Evolutionary conservation across 2,329 filamentous ascomycete species (phyloP), one percentile per base, ranked within the genome.

Genomic region (Verruconis gallopava): DNA sequence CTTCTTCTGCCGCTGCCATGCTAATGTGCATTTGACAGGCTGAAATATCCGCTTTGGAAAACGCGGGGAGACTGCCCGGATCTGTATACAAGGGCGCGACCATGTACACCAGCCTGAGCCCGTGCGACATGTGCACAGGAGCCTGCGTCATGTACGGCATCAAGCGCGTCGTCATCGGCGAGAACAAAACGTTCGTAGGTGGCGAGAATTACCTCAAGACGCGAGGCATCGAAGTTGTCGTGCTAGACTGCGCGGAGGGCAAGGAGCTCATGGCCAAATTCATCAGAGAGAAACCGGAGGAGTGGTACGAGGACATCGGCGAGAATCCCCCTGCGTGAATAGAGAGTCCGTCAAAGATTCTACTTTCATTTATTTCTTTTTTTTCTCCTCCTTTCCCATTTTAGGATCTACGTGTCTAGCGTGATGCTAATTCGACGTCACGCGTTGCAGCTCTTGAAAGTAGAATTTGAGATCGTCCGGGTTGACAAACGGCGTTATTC

Each of bases 391-490:
- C n/a, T n/a, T n/a, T n/a, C n/a, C n/a, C n/a, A n/a, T n/a, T n/a
- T n/a, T n/a, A n/a, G n/a, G n/a, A n/a, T n/a, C n/a, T n/a, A n/a
- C n/a, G n/a, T n/a, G n/a, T n/a, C n/a, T n/a, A n/a, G n/a, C n/a
- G n/a, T n/a, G n/a, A n/a, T n/a, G n/a, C 57, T 53, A 46, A 58
- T 59, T 25, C 56, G 50, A 39, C 33, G 44, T 42, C 43, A 21
- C 44, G 40, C 48, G 46, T 50, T 94, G 85, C 44, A 96, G 78
- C 63, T 98, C 91, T 56, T 93, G 71, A 50, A 98, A 89, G 68
- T 84, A 98, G 65, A 93, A 93, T 59, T 78, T 89, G 51, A 98
- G 67, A 60, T 94, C 80, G 38, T 96, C 86, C 0, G 91, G 91
- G 52, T 96, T 82, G 42, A 98, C 91, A 49, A 88, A 81, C 1